Evolutionary conservation across 805 yeast species (phyloP), one percentile per base, ranked within the genome.

Genomic region (Hanseniaspora jakobsenii): DNA sequence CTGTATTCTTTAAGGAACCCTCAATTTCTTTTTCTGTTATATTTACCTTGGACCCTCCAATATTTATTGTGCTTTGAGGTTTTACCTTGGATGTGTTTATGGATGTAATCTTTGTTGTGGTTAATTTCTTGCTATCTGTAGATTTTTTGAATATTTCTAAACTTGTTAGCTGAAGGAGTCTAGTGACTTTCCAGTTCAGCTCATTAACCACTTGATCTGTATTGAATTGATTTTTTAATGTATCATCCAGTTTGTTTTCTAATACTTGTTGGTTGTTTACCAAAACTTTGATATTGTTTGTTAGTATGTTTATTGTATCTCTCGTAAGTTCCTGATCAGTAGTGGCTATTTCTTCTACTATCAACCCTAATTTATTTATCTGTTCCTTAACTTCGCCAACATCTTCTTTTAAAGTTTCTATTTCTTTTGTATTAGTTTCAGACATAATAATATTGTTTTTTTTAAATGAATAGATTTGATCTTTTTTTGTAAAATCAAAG

Each of bases 171-270:
- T 42, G 46, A 4, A 42, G 22, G 4, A 42, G 30, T 17, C 46
- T 35, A 3, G 46, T 42, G 18, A 42, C 46, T 39, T 55, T 39
- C 38, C 54, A 49, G 30, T 54, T 57, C 24, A 59, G 40, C 23
- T 52, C 51, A 45, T 61, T 61, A 10, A 61, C 60, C 17, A 59
- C 47, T 3, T 56, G 47, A 46, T 61, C 65, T 6, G 65, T 59
- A 47, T 60, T 60, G 52, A 57, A 52, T 43, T 61, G 65, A 47
- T 61, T 61, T 35, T 53, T 59, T 38, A 60, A 43, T 24, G 57
- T 52, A 48, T 61, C 65, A 31, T 61, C 64, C 28, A 61, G 38
- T 45, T 55, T 60, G 49, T 57, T 61, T 45, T 61, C 64, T 23
- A 61, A 48, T 1, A 59, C 58, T n/a, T 55, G 49, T 47, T 61